Evolutionary conservation across 805 yeast species (phyloP), one percentile per base, ranked within the genome.

Genomic region (Blastobotrys chiropterorum): DNA sequence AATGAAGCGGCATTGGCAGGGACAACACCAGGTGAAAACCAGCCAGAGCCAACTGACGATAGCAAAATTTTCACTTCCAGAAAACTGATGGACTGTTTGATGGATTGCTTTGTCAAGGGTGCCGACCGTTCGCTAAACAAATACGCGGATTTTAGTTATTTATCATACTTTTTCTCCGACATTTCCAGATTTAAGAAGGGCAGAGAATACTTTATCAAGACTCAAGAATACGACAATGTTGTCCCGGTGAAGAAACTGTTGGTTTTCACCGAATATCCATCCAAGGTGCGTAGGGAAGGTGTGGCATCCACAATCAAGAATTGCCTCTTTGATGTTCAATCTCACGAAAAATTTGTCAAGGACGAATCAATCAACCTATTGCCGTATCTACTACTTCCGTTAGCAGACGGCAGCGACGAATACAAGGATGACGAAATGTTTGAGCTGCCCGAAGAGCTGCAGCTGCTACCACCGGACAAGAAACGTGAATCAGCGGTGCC

Each of bases 291-390:
- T 71, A 79, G 98, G 69, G 90, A 86, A 65, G 97, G 96, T 63
- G 90, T 88, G 39, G 95, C 95, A 1, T 85, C 95, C 3, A 86
- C 97, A 1, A 86, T 94, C 59, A 92, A 94, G 67, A 92, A 92
- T 68, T 79, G 92, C 0, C 71, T 92, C 47, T 92, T 92, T 62
- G 96, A 90, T 63, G 73, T 86, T 1, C 79, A 81, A 41, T 68
- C 79, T 38, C 98, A 92, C 64, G 69, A 69, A 59, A 67, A 64
- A 20, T 71, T 92, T 44, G 66, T 89, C 41, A 73, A 72, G 3
- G 85, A 86, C 60, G 80, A 76, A 38, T 69, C 74, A 6, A 81
- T 88, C 53, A 88, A 90, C 59, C 61, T 92, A 39, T 74, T 94
- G 62, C 95, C 96, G 3, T 87, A 85, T 60, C 76, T 92, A 20